Evolutionary conservation across 2,329 filamentous ascomycete species (phyloP).

Genomic region (Aciculosporium take): DNA sequence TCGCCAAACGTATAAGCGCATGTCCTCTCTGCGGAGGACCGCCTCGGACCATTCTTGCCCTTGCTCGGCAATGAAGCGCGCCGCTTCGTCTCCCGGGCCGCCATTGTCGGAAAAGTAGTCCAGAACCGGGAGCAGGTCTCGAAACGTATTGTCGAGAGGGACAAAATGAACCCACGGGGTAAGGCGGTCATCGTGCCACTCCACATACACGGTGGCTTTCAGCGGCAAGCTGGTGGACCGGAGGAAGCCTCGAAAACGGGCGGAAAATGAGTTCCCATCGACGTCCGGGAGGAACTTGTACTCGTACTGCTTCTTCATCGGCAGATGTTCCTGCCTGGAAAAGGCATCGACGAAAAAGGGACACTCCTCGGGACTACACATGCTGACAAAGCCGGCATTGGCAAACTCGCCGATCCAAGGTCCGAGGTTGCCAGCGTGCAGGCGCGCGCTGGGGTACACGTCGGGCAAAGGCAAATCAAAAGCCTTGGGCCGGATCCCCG

Average conservation of each 20-base stretch:
- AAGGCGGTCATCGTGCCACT: slow-evolving; percentile 61
- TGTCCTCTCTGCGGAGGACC: slow-evolving; percentile 49
- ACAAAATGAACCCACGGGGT: slow-evolving; percentile 60
- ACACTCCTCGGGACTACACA: slow-evolving; percentile 26
- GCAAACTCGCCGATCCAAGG: slow-evolving; percentile 26
- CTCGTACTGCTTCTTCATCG: slow-evolving; percentile 35
- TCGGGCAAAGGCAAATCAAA: slow-evolving; percentile 32
- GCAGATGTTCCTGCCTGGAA: slow-evolving; percentile 16
- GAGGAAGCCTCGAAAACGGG: slow-evolving; percentile 49
- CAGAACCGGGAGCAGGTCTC: slow-evolving; percentile 50
- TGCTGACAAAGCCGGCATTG: slow-evolving; percentile 29
- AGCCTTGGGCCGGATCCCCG: slow-evolving; percentile 25
- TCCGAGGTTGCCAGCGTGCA: slow-evolving; percentile 22
- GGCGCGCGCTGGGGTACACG: slow-evolving; percentile 28
- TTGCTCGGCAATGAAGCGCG: slow-evolving; percentile 41
- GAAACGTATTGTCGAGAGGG: slow-evolving; percentile 54
- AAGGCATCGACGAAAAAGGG: slow-evolving; percentile 25
- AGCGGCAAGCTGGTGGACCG: slow-evolving; percentile 50
- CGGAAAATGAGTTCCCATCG: slow-evolving; percentile 54
- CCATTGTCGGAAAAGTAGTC: slow-evolving; percentile 48
- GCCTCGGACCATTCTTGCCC: slow-evolving; percentile 47
- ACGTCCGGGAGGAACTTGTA: slow-evolving; percentile 56
- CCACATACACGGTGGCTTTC: slow-evolving; percentile 57
- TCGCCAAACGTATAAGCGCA: slow-evolving; percentile 51
- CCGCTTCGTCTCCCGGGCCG: slow-evolving; percentile 36